Percentiles rank a stretch among this genome's conserved stretches.
phyloP scores from a whole-genome alignment of 208 protist species.

The Acanthamoeba royreba region DNA sequence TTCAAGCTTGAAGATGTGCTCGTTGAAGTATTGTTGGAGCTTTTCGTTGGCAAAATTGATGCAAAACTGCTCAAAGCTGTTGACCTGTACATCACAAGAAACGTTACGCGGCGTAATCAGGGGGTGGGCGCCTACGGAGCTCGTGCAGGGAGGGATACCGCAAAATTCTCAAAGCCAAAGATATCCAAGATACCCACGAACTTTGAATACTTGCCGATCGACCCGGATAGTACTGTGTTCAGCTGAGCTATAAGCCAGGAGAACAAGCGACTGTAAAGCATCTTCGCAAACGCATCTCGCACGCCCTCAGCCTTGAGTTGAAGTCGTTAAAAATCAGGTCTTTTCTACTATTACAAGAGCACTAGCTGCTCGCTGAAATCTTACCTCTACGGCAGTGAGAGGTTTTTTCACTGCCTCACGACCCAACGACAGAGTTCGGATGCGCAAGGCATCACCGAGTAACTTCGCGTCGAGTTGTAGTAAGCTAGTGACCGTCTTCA shows the following conservation, averaged over 20 bases:
- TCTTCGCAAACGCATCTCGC: slow-evolving; percentile 79
- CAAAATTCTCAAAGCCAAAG: slow-evolving; percentile 91
- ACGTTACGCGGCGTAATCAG: neutral
- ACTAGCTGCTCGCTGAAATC: neutral
- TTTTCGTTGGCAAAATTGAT: slow-evolving; percentile 86
- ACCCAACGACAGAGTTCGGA: slow-evolving; percentile 41
- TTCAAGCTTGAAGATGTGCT: slow-evolving; percentile 81
- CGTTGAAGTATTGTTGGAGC: slow-evolving; percentile 83
- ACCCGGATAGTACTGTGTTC: slow-evolving; percentile 62
- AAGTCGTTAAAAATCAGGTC: neutral
- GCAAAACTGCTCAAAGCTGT: slow-evolving; percentile 83
- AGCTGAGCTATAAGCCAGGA: slow-evolving; percentile 79
- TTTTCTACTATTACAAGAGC: neutral
- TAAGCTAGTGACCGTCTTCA: neutral
- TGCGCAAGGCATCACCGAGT: slow-evolving; percentile 46
- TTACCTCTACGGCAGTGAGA: neutral
- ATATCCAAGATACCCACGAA: slow-evolving; percentile 88
- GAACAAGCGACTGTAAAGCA: slow-evolving; percentile 80
- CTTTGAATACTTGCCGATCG: neutral
- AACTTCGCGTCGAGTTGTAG: slow-evolving; percentile 44
- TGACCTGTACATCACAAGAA: slow-evolving; percentile 31
- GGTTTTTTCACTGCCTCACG: neutral
- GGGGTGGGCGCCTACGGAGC: neutral
- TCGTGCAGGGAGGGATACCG: slow-evolving; percentile 55
- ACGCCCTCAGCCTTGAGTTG: slow-evolving; percentile 69